Evolutionary conservation across 306 rosid species (phyloP), one percentile per base, ranked within the genome.

Genomic region (Astragalus glycyphyllos): DNA sequence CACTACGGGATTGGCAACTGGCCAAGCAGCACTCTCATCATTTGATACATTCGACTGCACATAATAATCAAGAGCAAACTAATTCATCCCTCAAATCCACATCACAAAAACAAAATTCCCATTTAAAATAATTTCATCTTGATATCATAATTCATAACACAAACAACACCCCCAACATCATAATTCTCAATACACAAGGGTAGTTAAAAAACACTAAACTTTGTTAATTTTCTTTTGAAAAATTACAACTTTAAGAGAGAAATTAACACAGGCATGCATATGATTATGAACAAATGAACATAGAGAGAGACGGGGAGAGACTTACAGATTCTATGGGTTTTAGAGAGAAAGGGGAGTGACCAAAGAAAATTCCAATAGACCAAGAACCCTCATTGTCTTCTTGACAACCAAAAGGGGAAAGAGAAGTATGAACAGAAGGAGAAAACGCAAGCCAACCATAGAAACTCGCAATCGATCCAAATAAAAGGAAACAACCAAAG

Each of bases 351-450:
- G 99, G 99, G 10, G 93, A 83, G 72, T 89, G 86, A 26, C 99
- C 99, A 41, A 60, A 91, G 87, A 95, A 95, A 50, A 95, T 77
- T 66, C 99, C 99, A 65, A 95, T 78, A 42, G 99, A 91, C 99
- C 99, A 95, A 41, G 97, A 95, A 49, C 99, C 99, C 85, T 95
- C 99, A 85, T 87, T 95, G 84, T 95, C 99, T 20, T 83, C 94
- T 14, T 76, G 92, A 66, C 99, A 95, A 2, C 96, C 99, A 32
- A 77, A 79, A 48, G 81, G 42, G 3, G 86, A 47, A n/a, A 82
- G 54, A 29, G 53, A 67, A 6, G 87, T n/a, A 7, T 84, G 88
- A 4, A 88, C 84, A 35, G 75, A 17, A 1, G 99, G 99, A 6
- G 92, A 62, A 72, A 89, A 91, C 64, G 84, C 89, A 11, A 95